These are phyloP conservation scores for Zasmidium angulare DNA, from an alignment of 2,329 filamentous ascomycete genomes.

Conservation along the genomic window DNA sequence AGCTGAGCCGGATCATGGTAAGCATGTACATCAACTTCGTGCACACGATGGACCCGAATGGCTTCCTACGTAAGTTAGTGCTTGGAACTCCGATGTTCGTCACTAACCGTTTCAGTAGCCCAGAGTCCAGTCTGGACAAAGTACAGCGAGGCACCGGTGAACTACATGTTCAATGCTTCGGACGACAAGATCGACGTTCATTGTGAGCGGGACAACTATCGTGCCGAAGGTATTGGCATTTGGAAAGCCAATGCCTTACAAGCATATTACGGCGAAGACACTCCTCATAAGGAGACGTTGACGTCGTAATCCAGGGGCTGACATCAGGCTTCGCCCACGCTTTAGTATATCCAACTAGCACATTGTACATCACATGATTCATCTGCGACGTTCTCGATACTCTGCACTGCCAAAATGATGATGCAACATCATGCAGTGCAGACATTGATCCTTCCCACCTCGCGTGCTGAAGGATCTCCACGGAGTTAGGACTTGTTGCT, in stretches of 20 bases:
- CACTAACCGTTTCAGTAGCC: background rate
- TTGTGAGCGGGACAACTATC: background rate
- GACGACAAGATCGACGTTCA: background rate
- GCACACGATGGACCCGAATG: slow-evolving; percentile 69
- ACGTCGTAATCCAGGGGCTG: no score
- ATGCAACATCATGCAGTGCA: no score
- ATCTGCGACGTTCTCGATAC: no score
- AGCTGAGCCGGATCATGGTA: slow-evolving; percentile 61
- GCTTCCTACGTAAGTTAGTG: background rate
- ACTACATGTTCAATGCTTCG: background rate
- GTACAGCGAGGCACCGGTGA: background rate
- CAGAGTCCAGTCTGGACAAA: background rate
- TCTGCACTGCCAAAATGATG: no score
- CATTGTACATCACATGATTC: no score
- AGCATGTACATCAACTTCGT: slow-evolving; percentile 73
- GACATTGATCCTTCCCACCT: no score
- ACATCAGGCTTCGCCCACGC: no score
- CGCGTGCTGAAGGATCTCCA: no score
- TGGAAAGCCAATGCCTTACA: background rate
- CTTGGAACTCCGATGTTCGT: background rate
- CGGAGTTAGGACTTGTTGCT: no score
- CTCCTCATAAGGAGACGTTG: background rate
- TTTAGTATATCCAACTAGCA: no score
- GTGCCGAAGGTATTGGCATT: background rate
- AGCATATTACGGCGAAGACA: background rate